Conservation (phyloP, 1,139 yeast genomes). For the Pichia sp. region DNA sequence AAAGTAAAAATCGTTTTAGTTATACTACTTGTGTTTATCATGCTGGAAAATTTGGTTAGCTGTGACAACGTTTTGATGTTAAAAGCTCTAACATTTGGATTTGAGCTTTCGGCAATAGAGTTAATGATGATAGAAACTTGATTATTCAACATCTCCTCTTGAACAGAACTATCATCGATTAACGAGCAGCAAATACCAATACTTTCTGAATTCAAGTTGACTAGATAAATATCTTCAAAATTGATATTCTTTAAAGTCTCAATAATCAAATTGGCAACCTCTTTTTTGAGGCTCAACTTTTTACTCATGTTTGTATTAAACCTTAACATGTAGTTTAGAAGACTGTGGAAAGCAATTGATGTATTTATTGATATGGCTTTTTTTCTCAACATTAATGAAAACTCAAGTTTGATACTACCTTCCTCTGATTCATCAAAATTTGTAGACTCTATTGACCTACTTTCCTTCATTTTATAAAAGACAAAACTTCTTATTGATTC, state of each 20-base stretch:
- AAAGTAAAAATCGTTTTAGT: conserved; percentile 58
- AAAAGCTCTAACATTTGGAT: conserved; percentile 66
- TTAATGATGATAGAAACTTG: conserved; percentile 54
- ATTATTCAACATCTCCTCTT: conserved; percentile 38
- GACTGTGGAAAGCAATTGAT: conserved; percentile 59
- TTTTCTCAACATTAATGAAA: conserved; percentile 32
- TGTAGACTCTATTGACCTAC: conserved; percentile 14
- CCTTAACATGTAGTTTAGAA: conserved; percentile 38
- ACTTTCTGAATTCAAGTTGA: conserved; percentile 55
- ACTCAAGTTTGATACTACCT: conserved; percentile 13
- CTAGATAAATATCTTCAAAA: conserved; percentile 39
- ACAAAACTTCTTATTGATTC: conserved; percentile 69
- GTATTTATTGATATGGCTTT: conserved; percentile 58
- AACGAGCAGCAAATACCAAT: conserved; percentile 57
- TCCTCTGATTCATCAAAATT: conserved; percentile 12
- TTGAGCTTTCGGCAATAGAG: conserved; percentile 53
- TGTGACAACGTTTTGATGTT: conserved; percentile 57
- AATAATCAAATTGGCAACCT: conserved; percentile 46
- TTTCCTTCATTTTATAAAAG: conserved; percentile 33
- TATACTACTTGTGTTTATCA: conserved; percentile 36
- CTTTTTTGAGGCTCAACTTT: conserved; percentile 37
- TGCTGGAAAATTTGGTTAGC: conserved; percentile 49
- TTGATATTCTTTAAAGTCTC: conserved; percentile 55
- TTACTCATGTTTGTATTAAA: conserved; percentile 25
- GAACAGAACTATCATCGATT: conserved; percentile 31